A percentile compares a stretch with the other conserved stretches of the same genome.
Evolutionary conservation across 306 rosid species (phyloP).

Genomic region (Cicer bijugum): DNA sequence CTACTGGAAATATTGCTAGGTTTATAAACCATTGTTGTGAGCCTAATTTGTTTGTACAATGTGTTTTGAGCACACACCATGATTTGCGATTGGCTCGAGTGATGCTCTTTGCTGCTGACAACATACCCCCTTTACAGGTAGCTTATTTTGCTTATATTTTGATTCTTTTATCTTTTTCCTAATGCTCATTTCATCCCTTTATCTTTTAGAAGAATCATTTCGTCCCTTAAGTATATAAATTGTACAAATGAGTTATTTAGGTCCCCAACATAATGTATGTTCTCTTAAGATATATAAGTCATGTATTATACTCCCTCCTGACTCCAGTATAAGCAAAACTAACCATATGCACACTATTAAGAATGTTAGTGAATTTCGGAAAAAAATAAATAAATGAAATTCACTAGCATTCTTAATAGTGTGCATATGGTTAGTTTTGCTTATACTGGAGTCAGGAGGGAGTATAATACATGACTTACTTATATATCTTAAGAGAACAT

Average conservation of each 20-base stretch:
- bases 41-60: conserved; percentile 94
- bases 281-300: background rate
- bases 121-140: conserved; percentile 96
- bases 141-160: background rate
- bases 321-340: too few relatives aligned
- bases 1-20: conserved; percentile 82
- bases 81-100: conserved; percentile 84
- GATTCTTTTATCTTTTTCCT: background rate
- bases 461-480: background rate
- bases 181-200: background rate
- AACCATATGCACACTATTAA: too few relatives aligned
- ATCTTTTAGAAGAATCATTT: background rate
- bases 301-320: background rate
- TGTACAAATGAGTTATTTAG: background rate
- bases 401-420: too few relatives aligned
- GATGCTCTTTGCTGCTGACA: conserved; percentile 92
- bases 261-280: background rate
- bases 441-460: too few relatives aligned
- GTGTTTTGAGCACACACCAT: conserved; percentile 85
- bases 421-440: too few relatives aligned
- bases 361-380: too few relatives aligned
- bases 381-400: too few relatives aligned
- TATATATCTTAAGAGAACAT: background rate
- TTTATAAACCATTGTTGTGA: conserved; percentile 95
- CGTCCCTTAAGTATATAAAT: background rate